phyloP scores from a whole-genome alignment of 495 filamentous ascomycete genomes.

The Penicillium paxilli region DNA sequence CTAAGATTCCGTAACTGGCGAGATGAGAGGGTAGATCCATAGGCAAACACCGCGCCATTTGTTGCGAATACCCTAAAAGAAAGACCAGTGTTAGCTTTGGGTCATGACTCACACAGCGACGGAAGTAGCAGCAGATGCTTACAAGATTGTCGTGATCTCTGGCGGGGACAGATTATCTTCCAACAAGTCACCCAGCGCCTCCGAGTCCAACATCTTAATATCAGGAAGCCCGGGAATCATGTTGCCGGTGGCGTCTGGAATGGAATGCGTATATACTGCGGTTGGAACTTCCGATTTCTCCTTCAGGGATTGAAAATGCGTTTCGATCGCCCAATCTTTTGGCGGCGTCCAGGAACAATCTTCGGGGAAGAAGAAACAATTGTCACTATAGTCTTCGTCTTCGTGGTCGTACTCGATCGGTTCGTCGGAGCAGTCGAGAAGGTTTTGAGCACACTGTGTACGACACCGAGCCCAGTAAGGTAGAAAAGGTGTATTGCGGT shows the following conservation, averaged over 20 bases:
- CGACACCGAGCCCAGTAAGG: conserved; percentile 45
- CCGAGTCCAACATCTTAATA: conserved; percentile 50
- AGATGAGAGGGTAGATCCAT: conserved; percentile 42
- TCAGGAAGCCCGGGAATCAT: conserved; percentile 51
- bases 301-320: conserved; percentile 5
- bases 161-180: conserved; percentile 50
- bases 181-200: conserved; percentile 46
- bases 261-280: conserved; percentile 1
- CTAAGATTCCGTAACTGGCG: conserved; percentile 48
- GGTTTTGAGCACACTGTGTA: conserved; percentile 40
- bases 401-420: conserved; percentile 50
- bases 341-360: conserved; percentile 48
- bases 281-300: conserved; percentile 3
- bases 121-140: conserved; percentile 1
- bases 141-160: conserved; percentile 51
- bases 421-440: conserved; percentile 42
- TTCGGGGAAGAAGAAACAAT: conserved; percentile 50
- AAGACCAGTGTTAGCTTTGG: not conserved
- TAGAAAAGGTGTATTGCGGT: conserved; percentile 20
- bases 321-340: conserved; percentile 28
- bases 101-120: not conserved
- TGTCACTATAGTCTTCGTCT: conserved; percentile 48
- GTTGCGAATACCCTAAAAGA: conserved; percentile 40
- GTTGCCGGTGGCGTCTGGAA: conserved; percentile 23
- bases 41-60: conserved; percentile 49